Percentiles rank a stretch among this genome's conserved stretches.
Evolutionary conservation across 495 filamentous ascomycete genomes (phyloP).

Genomic region (Trichocladium uniseriatum): DNA sequence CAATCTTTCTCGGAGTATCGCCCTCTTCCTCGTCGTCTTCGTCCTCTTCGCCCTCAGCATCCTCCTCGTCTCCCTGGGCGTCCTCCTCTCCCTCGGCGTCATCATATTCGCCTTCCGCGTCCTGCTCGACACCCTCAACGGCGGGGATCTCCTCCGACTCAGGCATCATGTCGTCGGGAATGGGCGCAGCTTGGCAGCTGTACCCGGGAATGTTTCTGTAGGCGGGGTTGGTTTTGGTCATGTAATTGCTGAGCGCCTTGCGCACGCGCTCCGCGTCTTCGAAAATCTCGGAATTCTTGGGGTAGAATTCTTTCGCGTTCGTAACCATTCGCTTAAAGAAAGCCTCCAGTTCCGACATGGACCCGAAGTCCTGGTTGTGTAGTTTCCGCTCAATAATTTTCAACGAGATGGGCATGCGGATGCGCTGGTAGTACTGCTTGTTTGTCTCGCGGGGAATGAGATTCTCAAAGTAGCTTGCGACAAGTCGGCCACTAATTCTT

Average conservation of each 20-base stretch:
- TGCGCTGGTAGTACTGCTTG: conserved; percentile 65
- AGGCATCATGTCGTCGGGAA: conserved; percentile 34
- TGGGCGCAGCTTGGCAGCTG: conserved; percentile 52
- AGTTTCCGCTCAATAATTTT: conserved; percentile 67
- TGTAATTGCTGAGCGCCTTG: conserved; percentile 64
- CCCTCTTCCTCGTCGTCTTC: conserved; percentile 28
- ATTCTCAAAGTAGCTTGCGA: conserved; percentile 61
- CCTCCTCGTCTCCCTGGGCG: conserved; percentile 19
- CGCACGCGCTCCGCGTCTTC: conserved; percentile 68
- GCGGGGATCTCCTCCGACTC: conserved; percentile 17
- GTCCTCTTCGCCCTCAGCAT: conserved; percentile 23
- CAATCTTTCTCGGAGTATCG: conserved; percentile 21
- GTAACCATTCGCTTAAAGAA: conserved; percentile 69
- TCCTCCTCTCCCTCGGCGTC: conserved; percentile 22
- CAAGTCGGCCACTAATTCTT: conserved; percentile 49
- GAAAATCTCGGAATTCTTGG: conserved; percentile 53
- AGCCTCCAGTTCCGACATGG: conserved; percentile 54
- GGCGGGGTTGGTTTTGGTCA: conserved; percentile 66
- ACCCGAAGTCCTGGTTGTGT: conserved; percentile 50
- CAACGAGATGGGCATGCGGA: conserved; percentile 64
- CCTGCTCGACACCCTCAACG: background rate
- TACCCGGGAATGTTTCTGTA: conserved; percentile 51
- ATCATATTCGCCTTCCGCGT: conserved; percentile 11
- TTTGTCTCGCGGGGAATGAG: conserved; percentile 54
- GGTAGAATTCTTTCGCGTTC: conserved; percentile 67